Evolutionary conservation across 1,284 basidiomycete species (phyloP).

Genomic region (Inonotus hispidus): DNA sequence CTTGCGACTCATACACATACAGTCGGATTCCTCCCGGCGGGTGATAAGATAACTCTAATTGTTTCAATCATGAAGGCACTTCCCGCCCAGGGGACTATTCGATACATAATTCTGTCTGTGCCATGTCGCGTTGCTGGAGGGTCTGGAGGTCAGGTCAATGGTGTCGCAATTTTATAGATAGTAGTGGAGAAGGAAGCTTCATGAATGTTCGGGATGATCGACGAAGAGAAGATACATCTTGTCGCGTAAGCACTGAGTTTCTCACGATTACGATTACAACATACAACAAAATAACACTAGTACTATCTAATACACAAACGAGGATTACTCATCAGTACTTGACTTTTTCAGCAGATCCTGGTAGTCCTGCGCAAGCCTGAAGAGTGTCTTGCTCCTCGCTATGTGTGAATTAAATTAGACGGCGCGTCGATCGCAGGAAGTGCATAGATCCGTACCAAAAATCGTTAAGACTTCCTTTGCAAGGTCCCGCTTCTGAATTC

Average conservation of each 20-base stretch:
- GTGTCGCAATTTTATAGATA: not conserved
- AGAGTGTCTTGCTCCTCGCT: constrained; percentile 27
- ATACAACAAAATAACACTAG: not conserved
- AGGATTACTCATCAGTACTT: constrained; percentile 14
- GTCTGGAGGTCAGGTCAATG: not conserved
- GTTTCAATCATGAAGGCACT: too few relatives aligned
- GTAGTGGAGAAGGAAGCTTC: not conserved
- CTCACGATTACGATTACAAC: not conserved
- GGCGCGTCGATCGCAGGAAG: not conserved
- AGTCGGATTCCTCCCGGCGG: too few relatives aligned
- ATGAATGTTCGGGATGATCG: not conserved
- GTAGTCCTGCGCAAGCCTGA: constrained; percentile 31
- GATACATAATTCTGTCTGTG: not conserved
- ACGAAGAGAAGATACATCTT: not conserved
- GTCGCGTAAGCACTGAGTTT: not conserved
- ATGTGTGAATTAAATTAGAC: not conserved
- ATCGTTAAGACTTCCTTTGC: constrained; percentile 72
- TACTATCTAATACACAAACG: not conserved
- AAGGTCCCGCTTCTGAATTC: constrained; percentile 72
- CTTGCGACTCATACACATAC: too few relatives aligned
- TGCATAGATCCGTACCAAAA: constrained; percentile 48
- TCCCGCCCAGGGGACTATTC: not conserved
- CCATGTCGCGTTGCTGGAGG: not conserved
- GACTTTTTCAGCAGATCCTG: constrained; percentile 28
- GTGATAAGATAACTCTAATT: too few relatives aligned